phyloP scores from a whole-genome alignment of 2,329 filamentous ascomycete genomes.

The Colletotrichum euphorbiae region DNA sequence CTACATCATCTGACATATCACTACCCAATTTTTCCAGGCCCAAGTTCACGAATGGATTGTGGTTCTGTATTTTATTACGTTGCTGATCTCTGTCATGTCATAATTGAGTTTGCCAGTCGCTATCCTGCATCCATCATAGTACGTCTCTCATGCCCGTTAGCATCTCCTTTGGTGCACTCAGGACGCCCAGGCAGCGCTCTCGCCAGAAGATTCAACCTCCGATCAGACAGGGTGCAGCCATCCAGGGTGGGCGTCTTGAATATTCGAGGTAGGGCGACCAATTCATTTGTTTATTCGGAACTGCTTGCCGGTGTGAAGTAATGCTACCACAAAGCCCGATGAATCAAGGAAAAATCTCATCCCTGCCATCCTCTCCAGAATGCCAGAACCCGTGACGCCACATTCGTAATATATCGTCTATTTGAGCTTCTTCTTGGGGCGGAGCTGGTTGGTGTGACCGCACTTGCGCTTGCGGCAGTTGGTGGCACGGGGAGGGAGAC shows the following conservation, averaged over 20 bases:
- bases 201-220: conserved; percentile 31
- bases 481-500: conserved; percentile 97
- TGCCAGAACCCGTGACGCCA: conserved; percentile 55
- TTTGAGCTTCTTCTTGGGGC: conserved; percentile 99
- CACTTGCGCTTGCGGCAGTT: conserved; percentile 99
- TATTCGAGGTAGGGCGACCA: conserved; percentile 35
- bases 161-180: conserved; percentile 38
- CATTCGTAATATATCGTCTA: conserved; percentile 58
- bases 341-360: conserved; percentile 46
- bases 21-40: no score
- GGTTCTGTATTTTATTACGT: conserved; percentile 41
- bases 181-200: conserved; percentile 34
- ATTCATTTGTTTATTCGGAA: conserved; percentile 41
- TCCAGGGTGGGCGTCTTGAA: neutral
- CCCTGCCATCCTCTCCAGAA: conserved; percentile 44
- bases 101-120: conserved; percentile 28
- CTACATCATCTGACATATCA: neutral
- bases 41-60: conserved; percentile 20
- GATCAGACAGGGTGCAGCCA: conserved; percentile 1
- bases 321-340: conserved; percentile 56
- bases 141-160: conserved; percentile 32
- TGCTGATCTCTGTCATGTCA: conserved; percentile 37
- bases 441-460: conserved; percentile 99
- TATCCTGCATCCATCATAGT: conserved; percentile 39
- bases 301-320: conserved; percentile 41